These are phyloP conservation scores for Salvia sclarea DNA, from an alignment of 305 asterid species.

Conservation along the genomic window DNA sequence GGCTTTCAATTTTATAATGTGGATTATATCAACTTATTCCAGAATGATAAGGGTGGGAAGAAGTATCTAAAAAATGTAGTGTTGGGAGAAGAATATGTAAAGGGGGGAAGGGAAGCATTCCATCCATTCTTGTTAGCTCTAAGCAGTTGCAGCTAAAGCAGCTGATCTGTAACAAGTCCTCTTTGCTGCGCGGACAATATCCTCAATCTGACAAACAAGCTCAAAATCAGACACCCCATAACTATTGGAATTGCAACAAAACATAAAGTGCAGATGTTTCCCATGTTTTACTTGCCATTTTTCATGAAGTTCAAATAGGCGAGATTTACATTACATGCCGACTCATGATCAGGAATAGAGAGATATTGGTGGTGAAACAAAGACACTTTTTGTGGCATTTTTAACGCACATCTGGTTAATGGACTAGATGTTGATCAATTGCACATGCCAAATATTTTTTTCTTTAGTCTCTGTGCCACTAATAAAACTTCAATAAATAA, in stretches of 20 bases:
- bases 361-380: not conserved
- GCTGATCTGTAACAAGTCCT: constrained; percentile 47
- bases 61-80: constrained; percentile 28
- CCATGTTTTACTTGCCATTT: not conserved
- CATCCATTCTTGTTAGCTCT: not conserved
- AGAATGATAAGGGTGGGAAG: not conserved
- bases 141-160: constrained; percentile 41
- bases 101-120: not conserved
- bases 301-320: too few relatives aligned
- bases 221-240: not conserved
- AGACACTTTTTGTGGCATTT: not conserved
- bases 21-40: constrained; percentile 12
- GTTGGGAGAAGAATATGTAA: constrained; percentile 7
- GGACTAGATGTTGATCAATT: not conserved
- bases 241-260: not conserved
- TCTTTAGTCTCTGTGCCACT: not conserved
- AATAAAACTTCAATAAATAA: not conserved
- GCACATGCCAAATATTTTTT: not conserved
- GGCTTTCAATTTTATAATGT: not conserved
- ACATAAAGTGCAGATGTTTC: not conserved
- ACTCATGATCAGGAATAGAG: not conserved
- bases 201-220: constrained; percentile 43
- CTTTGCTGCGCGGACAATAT: constrained; percentile 54
- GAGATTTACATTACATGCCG: not conserved
- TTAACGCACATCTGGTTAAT: not conserved